Evolutionary conservation across 1,284 basidiomycete species (phyloP), one percentile per base, ranked within the genome.

Genomic region (Rugosomyces carneus): DNA sequence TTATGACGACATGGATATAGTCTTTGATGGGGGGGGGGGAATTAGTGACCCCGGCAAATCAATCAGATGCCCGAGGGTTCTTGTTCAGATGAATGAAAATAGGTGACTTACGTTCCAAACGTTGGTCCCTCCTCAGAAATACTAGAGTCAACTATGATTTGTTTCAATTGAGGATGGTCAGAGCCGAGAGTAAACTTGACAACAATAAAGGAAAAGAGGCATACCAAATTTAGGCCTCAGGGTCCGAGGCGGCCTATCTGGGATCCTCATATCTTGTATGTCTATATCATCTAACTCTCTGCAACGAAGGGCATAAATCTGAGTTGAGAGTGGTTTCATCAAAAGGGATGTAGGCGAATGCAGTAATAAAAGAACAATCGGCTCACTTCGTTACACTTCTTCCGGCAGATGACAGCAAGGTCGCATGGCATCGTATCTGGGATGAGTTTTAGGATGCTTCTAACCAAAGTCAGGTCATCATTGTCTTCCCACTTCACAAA

Each of bases 381-480:
- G 13, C 44, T 35, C 37, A 71, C 75, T 60, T 78, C 71, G 11
- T 54, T 58, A 47, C 75, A 78, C 3, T 66, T 66, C 48, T 67
- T 71, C 6, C 60, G 60, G 49, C 69, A 70, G 5, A 78, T 61
- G 0, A 57, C 51, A 0, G 72, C 69, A 0, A 77, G 54, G 44
- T 72, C 66, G 47, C 75, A 78, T 0, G 74, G 68, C 0, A 51
- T 49, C 5, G 62, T 57, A 36, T 73, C 67, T 1, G 69, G 68
- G 1, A 62, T 55, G 7, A 71, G 37, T 13, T 60, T 55, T 5
- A 73, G 50, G 5, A 67, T 40, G 11, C 56, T 59, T 3, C 56
- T 43, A 9, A 72, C 58, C 0, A 58, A 42, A 5, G 51, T 46
- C 1, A 52, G 40, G 5, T 68, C 67, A 1, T 59, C 38, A 5